Evolutionary conservation across 1,139 yeast species (phyloP).

Genomic region (Geotrichum reessii): DNA sequence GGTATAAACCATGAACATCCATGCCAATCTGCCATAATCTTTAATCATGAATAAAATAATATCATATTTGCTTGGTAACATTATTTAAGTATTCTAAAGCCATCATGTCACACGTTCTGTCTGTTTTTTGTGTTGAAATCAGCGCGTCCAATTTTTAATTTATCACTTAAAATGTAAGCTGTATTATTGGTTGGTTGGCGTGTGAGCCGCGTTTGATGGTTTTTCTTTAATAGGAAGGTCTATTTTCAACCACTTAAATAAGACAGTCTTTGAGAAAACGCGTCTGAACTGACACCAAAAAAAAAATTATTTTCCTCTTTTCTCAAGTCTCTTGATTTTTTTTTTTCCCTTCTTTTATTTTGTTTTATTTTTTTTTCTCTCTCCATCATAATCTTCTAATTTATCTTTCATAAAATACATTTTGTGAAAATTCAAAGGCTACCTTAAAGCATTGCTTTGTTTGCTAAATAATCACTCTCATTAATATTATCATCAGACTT

Average conservation of each 20-base stretch:
- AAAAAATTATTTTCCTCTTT: neutral
- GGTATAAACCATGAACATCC: too few species aligned
- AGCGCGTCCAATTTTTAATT: neutral
- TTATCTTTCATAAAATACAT: constrained; percentile 2
- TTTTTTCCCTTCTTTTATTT: neutral
- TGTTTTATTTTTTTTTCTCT: neutral
- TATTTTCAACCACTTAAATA: neutral
- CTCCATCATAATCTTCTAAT: neutral
- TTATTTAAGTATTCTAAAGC: too few species aligned
- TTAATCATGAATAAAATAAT: too few species aligned
- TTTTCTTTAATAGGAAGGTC: neutral
- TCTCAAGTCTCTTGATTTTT: neutral
- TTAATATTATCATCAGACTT: neutral
- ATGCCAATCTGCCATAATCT: too few species aligned
- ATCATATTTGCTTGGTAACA: too few species aligned
- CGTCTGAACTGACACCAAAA: neutral
- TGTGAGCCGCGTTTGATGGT: neutral
- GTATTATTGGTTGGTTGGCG: neutral
- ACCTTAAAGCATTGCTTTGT: neutral
- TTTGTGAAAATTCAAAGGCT: neutral
- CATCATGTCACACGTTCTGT: too few species aligned
- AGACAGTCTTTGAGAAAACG: neutral
- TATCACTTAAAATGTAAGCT: neutral
- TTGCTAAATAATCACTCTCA: neutral
- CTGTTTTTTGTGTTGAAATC: neutral